Evolutionary conservation across 176 grass and related monocot genomes (phyloP), one percentile per base, ranked within the genome.

Genomic region (Avena insularis): DNA sequence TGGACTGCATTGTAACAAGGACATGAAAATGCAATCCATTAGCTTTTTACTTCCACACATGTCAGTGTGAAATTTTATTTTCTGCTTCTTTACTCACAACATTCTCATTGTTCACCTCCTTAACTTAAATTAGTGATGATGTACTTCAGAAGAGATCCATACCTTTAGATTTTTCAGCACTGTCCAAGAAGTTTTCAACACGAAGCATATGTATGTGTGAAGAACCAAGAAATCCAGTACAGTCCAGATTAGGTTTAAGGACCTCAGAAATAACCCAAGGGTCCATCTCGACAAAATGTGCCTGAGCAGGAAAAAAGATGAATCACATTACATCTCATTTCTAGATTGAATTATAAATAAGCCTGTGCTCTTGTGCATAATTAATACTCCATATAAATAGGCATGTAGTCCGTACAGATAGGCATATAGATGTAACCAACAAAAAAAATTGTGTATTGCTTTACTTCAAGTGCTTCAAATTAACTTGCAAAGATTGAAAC

Each of bases 211-310:
- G 97, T 86, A 99, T 92, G 70, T 88, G 90, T 35, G 97, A 99
- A 17, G 74, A 67, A 89, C 94, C 90, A 87, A 90, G 79, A 90
- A 99, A 99, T 89, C 94, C 97, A 81, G 94, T 98, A 82, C 84
- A 86, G 79, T 88, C 73, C 83, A 98, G 90, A 91, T 96, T 98
- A 45, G 93, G 97, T 72, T 78, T 86, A 57, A 96, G 86, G 27
- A 98, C 92, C 70, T 94, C 90, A 56, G 90, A 96, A 79, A 96
- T 85, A 80, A 98, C 92, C 94, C 93, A 96, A 83, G 94, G 92
- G 81, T 98, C 92, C 94, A 96, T 89, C 89, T 98, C 97, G 83
- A 98, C 94, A 86, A 98, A 98, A 77, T 98, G 97, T 55, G 79
- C 94, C 94, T 98, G 79, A 38, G 53, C 86, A 13, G 15, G 78